Percentiles rank a stretch among this genome's conserved stretches.
These are phyloP conservation scores for Xylaria longipes DNA, from an alignment of 495 filamentous ascomycete genomes.

Conservation along the genomic window DNA sequence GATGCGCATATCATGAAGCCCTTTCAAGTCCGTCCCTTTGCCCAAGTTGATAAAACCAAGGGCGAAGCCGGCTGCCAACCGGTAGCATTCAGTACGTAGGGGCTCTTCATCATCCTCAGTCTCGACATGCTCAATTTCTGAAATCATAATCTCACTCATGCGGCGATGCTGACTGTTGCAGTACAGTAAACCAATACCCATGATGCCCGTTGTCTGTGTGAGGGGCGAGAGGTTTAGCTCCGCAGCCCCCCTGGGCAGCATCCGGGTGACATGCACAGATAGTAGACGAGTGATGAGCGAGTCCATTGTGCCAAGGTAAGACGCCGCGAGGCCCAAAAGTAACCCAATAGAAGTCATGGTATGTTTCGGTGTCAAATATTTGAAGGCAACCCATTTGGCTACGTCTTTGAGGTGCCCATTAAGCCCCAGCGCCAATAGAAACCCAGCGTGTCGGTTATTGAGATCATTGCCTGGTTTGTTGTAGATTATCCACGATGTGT, in stretches of 20 bases:
- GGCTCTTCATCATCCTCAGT: constrained; percentile 71
- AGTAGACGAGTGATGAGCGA: constrained; percentile 90
- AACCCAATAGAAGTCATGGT: constrained; percentile 98
- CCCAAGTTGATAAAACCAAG: constrained; percentile 94
- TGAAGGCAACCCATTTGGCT: constrained; percentile 98
- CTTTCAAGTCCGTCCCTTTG: constrained; percentile 84
- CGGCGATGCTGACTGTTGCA: constrained; percentile 94
- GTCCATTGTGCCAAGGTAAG: constrained; percentile 96
- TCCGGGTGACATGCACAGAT: constrained; percentile 94
- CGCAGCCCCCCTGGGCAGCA: constrained; percentile 88
- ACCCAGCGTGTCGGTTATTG: constrained; percentile 91
- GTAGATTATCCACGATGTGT: constrained; percentile 97
- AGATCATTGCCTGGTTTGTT: constrained; percentile 90
- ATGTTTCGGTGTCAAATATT: constrained; percentile 97
- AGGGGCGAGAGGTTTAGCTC: constrained; percentile 91
- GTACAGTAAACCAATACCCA: constrained; percentile 96
- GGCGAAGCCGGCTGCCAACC: constrained; percentile 91
- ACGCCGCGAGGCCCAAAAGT: constrained; percentile 88
- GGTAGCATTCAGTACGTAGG: constrained; percentile 92
- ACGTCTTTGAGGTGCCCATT: constrained; percentile 92
- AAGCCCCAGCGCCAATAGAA: constrained; percentile 88
- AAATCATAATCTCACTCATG: constrained; percentile 99
- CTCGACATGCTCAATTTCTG: constrained; percentile 88
- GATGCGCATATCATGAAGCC: constrained; percentile 92
- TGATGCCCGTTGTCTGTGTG: constrained; percentile 95